Evolutionary conservation across 176 grass and related monocot species (phyloP), one percentile per base, ranked within the genome.

Genomic region (Dendrocalamus sinicus): DNA sequence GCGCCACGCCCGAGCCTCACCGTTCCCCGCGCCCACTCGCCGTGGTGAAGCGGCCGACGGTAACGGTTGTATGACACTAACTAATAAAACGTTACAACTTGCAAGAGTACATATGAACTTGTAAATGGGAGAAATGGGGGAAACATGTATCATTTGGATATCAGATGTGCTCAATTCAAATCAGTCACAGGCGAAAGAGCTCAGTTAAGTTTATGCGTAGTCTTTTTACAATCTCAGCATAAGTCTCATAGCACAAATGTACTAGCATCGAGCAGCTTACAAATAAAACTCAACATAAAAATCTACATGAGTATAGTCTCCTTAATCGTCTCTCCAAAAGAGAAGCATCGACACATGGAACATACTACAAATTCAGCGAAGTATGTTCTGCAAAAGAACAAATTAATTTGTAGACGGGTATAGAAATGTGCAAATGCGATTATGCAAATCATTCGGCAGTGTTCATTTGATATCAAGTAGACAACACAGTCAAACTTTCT

Each of bases 391-490:
- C 30, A 30, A 30, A 30, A 30, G 4, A 47, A 41, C 9, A 35
- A 58, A 13, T 4, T 4, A 16, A 76, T 47, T 43, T 45, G n/a
- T 58, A 28, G 12, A 78, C 24, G 9, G 11, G 16, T 20, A 1
- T 7, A 70, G 24, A 45, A 59, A 47, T 30, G 30, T 30, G 30
- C 30, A 30, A 30, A 30, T 67, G 32, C 50, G 46, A 67, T 72
- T 28, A 43, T 37, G 57, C 7, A 55, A 22, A 72, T n/a, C 39
- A 80, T 58, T 59, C n/a, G 13, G 28, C 79, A 82, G 46, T 69
- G 52, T 3, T 14, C 17, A 57, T 12, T 24, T 70, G 12, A 72
- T 54, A 61, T 12, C 5, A 17, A 1, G 20, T 19, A 62, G 4
- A 73, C 14, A 64, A 54, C 32, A 70, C 7, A 22, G 24, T 19